Base-by-base conservation (phyloP, 768 basidiomycete species). In the Collybia sp. region DNA sequence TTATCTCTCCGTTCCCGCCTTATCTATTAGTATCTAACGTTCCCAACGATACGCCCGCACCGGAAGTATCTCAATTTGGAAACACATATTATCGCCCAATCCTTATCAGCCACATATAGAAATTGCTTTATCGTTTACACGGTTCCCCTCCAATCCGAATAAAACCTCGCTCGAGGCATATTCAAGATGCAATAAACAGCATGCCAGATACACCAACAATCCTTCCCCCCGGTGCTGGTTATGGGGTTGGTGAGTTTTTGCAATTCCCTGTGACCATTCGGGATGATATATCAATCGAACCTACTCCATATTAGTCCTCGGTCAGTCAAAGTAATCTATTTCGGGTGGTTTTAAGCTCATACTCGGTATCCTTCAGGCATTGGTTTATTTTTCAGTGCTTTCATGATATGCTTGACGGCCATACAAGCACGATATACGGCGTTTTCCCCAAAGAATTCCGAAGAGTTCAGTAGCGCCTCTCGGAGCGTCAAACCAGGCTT, bases 401-500 rank as follows among this genome's bases (percentile, higher is more conserved):
- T 92, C 57, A 91, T 91, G 88, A 57, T 90, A 19, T 59, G 74
- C 40, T 58, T 95, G 51, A 93, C 90, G 6, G 83, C 82, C 33
- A 62, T 95, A 35, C 93, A 95, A 67, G 70, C 82, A 39, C 79
- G 91, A 33, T 95, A 94, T 59, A 94, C 93, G 0, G 73, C 78
- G 0, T 88, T 83, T 61, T 88, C 88, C 3, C 83, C 86, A 13
- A 79, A 78, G 48, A 84, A 76, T 49, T 82, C 90, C 0, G 91
- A 93, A 62, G 88, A 91, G 58, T 91, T 91, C 54, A 85, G 80
- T 44, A 85, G 81, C 51, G 88, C 89, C 6, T 89, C 86, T 1
- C 74, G 89, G 30, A 84, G 83, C 46, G 78, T 95, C 45, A 93
- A 93, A 53, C 91, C 94, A 6, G 93, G 93, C 11, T 72, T 97